Base-by-base conservation (phyloP, 2,329 filamentous ascomycete genomes). In the Epicoccum sorghinum region DNA sequence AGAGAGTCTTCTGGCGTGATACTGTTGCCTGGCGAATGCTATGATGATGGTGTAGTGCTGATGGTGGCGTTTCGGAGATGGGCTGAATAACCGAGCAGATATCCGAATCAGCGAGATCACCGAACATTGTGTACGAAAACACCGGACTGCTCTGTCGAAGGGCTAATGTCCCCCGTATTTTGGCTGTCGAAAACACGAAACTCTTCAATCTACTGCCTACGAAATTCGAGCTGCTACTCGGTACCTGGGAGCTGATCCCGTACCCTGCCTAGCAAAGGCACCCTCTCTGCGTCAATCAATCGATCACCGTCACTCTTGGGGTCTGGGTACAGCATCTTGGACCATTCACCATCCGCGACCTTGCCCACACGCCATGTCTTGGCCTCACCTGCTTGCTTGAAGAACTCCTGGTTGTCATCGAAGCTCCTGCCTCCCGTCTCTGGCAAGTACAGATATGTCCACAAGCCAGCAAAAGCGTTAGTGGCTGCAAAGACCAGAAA, bases 351-450 rank as follows among this genome's bases (percentile, higher is more conserved):
- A 0, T 78, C 77, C 33, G 78, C 73, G 6, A 87, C 80, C 55
- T 79, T 81, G 23, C 63, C 66, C 1, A 87, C 84, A 25, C 75
- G 70, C 84, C 84, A 87, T 3, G 73, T 81, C 4, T 77, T 77
- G 2, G 77, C 76, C 40, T 83, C 75, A 39, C 71, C 74, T 3
- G 84, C 83, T 53, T 80, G 78, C 46, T 77, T 74, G 62, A 86
- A 86, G 70, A 85, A 86, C 47, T 79, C 73, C 65, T 84, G 81
- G 57, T 86, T 86, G 61, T 85, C 83, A 57, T 86, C 83, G 57
- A 86, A 86, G 43, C 78, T 82, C 24, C 85, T 66, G 0, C 83
- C 82, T 0, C 84, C 84, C 12, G 78, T 83, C 67, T 86, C 84
- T 0, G 83, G 84, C 7, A 74, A 67, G 51, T 78, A 80, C 1